Base-by-base conservation (phyloP, 192 early-diverging fungal species). In the Coemansia sp. region DNA sequence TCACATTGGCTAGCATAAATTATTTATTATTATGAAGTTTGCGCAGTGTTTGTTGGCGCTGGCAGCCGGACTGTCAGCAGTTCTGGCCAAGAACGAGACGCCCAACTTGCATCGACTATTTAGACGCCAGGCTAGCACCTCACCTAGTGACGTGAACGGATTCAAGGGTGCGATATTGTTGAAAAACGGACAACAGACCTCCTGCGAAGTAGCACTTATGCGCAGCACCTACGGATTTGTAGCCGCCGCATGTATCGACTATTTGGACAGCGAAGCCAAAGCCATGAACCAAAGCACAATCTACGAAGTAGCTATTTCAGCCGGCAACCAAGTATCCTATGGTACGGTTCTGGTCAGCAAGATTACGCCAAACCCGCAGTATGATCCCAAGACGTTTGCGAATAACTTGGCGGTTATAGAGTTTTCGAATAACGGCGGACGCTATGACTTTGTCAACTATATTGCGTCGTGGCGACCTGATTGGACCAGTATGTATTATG, bases 181-280 rank as follows among this genome's bases (percentile, higher is more conserved):
- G 15, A 84, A 84, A 62, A 78, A 84, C 54, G 81, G 81, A 9
- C 46, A 68, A 44, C 81, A 78, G 46, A 84, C 81, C 3, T 72
- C 81, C 6, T 84, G 81, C 41, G 81, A 84, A 46, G 65, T 84
- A 13, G 81, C 81, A 5, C 67, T 84, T 0, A 78, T 84, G 81
- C 66, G 70, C 54, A 61, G 34, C 43, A 78, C 76, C 3, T 67
- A 63, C 42, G 81, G 68, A 2, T 75, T 78, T 65, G 81, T 84
- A 12, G 62, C 81, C 1, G 81, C 81, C 1, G 69, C 69, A 46
- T 84, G 81, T 24, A 43, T 84, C 41, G 76, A 84, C 70, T 84
- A 68, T 29, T 59, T 67, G 5, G 73, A 75, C 44, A 24, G 22
- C 16, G 34, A 29, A 2, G 76, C 49, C 38, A 74, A 71, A 33